Evolutionary conservation across 1,139 yeast species (phyloP).

Genomic region (Keqinozyma sinolaborantium): DNA sequence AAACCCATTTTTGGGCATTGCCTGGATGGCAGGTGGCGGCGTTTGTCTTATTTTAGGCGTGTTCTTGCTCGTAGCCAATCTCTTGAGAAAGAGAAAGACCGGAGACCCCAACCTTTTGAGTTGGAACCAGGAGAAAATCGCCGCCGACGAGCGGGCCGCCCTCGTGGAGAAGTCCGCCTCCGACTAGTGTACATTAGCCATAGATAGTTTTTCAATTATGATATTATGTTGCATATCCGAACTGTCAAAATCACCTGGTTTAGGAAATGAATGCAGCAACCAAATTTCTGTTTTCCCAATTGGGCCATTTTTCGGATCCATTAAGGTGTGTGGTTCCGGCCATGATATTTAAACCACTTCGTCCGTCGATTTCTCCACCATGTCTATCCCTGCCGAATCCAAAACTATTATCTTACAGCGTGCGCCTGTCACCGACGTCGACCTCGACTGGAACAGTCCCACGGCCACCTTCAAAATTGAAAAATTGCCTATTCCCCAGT

Average conservation of each 20-base stretch:
- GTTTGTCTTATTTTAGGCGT: constrained; percentile 66
- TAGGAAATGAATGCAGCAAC: neutral
- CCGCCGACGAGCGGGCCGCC: constrained; percentile 14
- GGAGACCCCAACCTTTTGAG: constrained; percentile 72
- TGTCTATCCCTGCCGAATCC: constrained; percentile 5
- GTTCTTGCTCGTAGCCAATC: constrained; percentile 55
- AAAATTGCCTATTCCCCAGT: constrained; percentile 8
- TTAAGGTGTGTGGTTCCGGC: too few relatives aligned
- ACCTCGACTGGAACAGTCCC: constrained; percentile 13
- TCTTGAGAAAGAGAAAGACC: constrained; percentile 65
- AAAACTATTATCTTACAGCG: constrained; percentile 11
- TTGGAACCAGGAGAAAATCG: constrained; percentile 55
- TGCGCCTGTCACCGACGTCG: constrained; percentile 14
- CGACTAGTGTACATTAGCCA: too few relatives aligned
- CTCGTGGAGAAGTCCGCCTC: neutral
- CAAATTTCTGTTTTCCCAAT: too few relatives aligned
- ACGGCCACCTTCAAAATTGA: constrained; percentile 20
- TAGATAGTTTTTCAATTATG: too few relatives aligned
- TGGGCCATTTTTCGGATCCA: too few relatives aligned
- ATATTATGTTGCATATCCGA: too few relatives aligned
- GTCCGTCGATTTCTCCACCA: too few relatives aligned
- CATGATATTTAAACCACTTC: too few relatives aligned
- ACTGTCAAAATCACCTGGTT: too few relatives aligned
- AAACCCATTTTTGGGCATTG: constrained; percentile 80
- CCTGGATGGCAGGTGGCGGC: constrained; percentile 93